Base-by-base conservation (phyloP, 2,329 filamentous ascomycete genomes). In the Colletotrichum tropicale region DNA sequence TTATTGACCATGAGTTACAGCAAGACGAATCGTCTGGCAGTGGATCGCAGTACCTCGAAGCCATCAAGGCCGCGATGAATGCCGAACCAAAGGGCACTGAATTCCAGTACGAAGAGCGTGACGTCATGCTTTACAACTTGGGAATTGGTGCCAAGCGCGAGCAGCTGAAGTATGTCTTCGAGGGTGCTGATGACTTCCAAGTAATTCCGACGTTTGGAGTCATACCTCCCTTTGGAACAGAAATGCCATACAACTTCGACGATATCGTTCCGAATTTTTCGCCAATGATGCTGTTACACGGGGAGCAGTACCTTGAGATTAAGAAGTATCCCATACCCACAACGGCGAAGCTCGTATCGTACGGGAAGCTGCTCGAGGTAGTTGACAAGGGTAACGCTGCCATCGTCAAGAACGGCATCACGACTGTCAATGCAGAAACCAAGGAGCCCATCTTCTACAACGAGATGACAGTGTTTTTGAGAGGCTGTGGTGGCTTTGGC, bases 241-340 rank as follows among this genome's bases (percentile, higher is more conserved):
- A 94, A 79, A 88, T 93, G 76, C 95, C 96, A 32, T 98, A 94
- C 88, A 92, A 89, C 85, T 90, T 97, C 81, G 91, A 93, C 82
- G 92, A 96, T 73, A 91, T 99, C 77, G 94, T 98, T 32, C 96
- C 96, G 84, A 98, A 98, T 90, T 99, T 98, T 89, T 95, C 92
- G 48, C 96, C 96, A 77, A 98, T 98, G 95, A 98, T 98, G 96
- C 92, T 99, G 66, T 94, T 99, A 28, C 97, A 99, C 88, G 97
- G 97, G 83, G 97, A 99, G 89, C 97, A 99, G 86, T 99, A 96
- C 87, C 95, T 99, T 78, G 97, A 99, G 87, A 91, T 99, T 82
- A 93, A 93, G 83, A 95, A 96, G 85, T 98, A 93, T 88, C 97
- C 97, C 55, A 94, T 98, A 81, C 96, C 96, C 43, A 98, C 96